Evolutionary conservation across 169 alveolate genomes (phyloP).

Genomic region (Plasmodium vivax): DNA sequence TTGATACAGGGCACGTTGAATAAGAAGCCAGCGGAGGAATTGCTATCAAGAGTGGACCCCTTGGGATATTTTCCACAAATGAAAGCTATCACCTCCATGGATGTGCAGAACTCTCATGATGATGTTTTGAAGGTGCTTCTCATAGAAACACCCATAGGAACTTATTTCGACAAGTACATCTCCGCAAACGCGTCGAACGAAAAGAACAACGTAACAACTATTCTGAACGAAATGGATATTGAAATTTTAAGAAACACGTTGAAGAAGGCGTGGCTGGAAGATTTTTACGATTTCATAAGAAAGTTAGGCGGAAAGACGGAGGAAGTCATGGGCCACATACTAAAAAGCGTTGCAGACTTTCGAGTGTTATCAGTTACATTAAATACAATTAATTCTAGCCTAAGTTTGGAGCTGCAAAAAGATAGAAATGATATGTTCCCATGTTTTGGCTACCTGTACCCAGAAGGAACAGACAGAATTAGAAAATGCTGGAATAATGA

Average conservation of each 20-base stretch:
- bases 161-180: conserved; percentile 80
- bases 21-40: conserved; percentile 91
- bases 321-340: conserved; percentile 93
- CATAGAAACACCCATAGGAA: conserved; percentile 98
- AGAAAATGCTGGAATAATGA: conserved; percentile 92
- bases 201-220: conserved; percentile 73
- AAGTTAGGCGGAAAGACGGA: conserved; percentile 91
- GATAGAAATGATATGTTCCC: conserved; percentile 92
- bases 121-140: conserved; percentile 96
- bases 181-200: conserved; percentile 73
- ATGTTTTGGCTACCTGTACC: conserved; percentile 92
- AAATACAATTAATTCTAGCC: conserved; percentile 81
- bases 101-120: conserved; percentile 94
- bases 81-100: conserved; percentile 94
- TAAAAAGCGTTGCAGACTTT: conserved; percentile 91
- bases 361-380: conserved; percentile 87
- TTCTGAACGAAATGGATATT: conserved; percentile 80
- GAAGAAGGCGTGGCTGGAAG: conserved; percentile 97
- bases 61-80: conserved; percentile 98
- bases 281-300: conserved; percentile 92
- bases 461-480: conserved; percentile 92
- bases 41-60: conserved; percentile 96
- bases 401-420: conserved; percentile 74
- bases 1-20: conserved; percentile 97
- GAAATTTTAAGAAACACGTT: conserved; percentile 93